These are phyloP conservation scores for Calonectria ilicicola DNA, from an alignment of 2,329 filamentous ascomycete genomes.

Conservation along the genomic window DNA sequence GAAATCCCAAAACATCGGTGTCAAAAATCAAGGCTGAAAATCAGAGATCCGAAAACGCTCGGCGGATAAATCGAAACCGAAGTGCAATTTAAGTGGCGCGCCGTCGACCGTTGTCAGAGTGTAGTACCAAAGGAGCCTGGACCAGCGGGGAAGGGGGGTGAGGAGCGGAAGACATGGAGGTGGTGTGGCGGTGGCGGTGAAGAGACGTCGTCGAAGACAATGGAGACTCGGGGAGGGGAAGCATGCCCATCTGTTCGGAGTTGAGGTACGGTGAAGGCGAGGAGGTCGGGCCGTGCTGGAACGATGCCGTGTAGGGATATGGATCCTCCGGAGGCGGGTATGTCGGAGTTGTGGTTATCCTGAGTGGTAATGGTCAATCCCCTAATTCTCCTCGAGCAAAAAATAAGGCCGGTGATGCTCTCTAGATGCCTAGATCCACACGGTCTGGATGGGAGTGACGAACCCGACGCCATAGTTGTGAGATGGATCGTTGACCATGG, in stretches of 20 bases:
- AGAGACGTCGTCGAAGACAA: conserved; percentile 49
- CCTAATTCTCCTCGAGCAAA: conserved; percentile 54
- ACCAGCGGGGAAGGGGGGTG: conserved; percentile 51
- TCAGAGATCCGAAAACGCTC: conserved; percentile 27
- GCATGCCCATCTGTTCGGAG: conserved; percentile 57
- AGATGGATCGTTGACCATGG: conserved; percentile 58
- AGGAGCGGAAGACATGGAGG: conserved; percentile 49
- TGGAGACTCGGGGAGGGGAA: conserved; percentile 60
- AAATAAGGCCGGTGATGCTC: conserved; percentile 52
- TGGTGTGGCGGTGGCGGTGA: conserved; percentile 54
- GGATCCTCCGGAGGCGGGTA: conserved; percentile 59
- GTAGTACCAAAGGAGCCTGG: conserved; percentile 46
- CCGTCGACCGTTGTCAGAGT: conserved; percentile 50
- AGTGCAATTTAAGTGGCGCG: conserved; percentile 42
- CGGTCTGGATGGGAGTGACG: conserved; percentile 72
- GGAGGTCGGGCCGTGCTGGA: conserved; percentile 36
- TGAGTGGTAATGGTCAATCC: conserved; percentile 68
- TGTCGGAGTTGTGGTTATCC: conserved; percentile 61
- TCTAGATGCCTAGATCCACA: conserved; percentile 67
- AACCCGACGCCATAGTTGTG: conserved; percentile 65
- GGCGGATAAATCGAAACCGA: conserved; percentile 34
- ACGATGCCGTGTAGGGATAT: conserved; percentile 49
- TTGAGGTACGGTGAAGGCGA: conserved; percentile 59
- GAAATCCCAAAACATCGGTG: conserved; percentile 32
- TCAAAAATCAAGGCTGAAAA: conserved; percentile 33